Percentiles rank a stretch among this genome's conserved stretches.
These are phyloP conservation scores for Royoungia palumana DNA, from an alignment of 768 basidiomycete species.

Conservation along the genomic window DNA sequence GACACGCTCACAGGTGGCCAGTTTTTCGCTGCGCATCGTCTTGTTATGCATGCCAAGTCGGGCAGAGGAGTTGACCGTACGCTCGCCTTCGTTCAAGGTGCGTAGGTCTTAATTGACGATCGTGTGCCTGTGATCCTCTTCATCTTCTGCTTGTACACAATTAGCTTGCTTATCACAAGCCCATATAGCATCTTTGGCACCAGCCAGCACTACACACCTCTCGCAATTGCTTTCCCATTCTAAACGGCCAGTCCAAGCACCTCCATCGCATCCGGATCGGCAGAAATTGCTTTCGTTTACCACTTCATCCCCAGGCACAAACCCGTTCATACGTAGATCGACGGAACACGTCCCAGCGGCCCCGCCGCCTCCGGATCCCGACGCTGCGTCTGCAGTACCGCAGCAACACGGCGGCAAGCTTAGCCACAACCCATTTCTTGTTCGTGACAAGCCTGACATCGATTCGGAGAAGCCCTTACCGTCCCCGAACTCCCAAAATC, in stretches of 20 bases:
- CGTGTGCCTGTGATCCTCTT: not conserved
- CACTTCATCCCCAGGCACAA: conserved; percentile 25
- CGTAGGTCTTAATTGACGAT: conserved; percentile 13
- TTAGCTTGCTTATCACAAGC: conserved; percentile 7
- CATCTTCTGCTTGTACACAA: not conserved
- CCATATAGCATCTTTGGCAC: conserved; percentile 17
- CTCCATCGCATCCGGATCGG: conserved; percentile 29
- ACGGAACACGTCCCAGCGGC: conserved; percentile 9
- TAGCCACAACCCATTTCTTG: conserved; percentile 32
- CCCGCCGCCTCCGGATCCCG: conserved; percentile 4
- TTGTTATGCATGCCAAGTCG: conserved; percentile 58
- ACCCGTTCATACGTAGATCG: conserved; percentile 27
- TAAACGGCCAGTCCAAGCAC: conserved; percentile 21
- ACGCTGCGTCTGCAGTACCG: not conserved
- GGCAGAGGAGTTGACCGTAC: conserved; percentile 62
- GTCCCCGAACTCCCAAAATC: conserved; percentile 2
- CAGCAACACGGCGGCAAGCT: conserved; percentile 20
- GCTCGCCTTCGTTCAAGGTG: conserved; percentile 77
- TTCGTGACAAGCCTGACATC: conserved; percentile 17
- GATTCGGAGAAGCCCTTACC: conserved; percentile 6
- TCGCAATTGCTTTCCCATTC: conserved; percentile 18
- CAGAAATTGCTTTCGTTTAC: conserved; percentile 21
- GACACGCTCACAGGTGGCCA: conserved; percentile 65
- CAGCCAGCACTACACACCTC: conserved; percentile 4
- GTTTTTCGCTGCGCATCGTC: conserved; percentile 71